Conservation (phyloP, 495 filamentous ascomycete species). For the Bombardia bombarda region DNA sequence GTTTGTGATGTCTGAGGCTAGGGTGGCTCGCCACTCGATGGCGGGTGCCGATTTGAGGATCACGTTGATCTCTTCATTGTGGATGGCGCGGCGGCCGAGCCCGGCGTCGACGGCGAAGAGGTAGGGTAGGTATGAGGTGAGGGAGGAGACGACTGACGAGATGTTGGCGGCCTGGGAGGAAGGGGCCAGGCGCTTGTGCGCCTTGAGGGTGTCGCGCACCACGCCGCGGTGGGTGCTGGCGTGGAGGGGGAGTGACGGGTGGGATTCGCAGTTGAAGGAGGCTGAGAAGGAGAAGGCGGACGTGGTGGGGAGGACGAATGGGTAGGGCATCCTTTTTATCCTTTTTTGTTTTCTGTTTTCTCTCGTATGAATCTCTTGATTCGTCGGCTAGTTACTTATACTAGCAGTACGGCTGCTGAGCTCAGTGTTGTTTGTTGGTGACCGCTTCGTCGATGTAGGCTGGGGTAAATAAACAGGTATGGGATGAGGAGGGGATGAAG, state of each 20-base stretch:
- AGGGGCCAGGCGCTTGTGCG: constrained; percentile 68
- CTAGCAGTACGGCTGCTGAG: too few relatives aligned
- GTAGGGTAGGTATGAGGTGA: constrained; percentile 73
- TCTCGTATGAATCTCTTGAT: constrained; percentile 1
- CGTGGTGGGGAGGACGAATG: constrained; percentile 76
- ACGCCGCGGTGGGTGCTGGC: constrained; percentile 73
- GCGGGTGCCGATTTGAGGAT: constrained; percentile 39
- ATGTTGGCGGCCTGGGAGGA: constrained; percentile 59
- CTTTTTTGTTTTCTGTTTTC: background rate
- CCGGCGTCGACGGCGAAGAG: constrained; percentile 66
- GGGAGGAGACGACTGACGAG: constrained; percentile 51
- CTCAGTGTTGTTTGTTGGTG: too few relatives aligned
- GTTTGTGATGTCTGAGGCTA: too few relatives aligned
- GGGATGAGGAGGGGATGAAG: too few relatives aligned
- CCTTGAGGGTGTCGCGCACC: constrained; percentile 68
- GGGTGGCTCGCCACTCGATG: constrained; percentile 76
- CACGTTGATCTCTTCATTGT: constrained; percentile 57
- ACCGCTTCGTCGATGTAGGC: too few relatives aligned
- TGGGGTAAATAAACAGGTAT: too few relatives aligned
- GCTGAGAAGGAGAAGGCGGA: constrained; percentile 71
- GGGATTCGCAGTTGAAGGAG: constrained; percentile 60
- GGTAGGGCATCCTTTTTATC: constrained; percentile 73
- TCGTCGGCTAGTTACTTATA: too few relatives aligned
- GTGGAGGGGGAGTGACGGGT: constrained; percentile 73
- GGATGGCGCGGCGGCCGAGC: constrained; percentile 42